phyloP scores from a whole-genome alignment of 2,329 filamentous ascomycete genomes.

The Dactylellina haptotyla region DNA sequence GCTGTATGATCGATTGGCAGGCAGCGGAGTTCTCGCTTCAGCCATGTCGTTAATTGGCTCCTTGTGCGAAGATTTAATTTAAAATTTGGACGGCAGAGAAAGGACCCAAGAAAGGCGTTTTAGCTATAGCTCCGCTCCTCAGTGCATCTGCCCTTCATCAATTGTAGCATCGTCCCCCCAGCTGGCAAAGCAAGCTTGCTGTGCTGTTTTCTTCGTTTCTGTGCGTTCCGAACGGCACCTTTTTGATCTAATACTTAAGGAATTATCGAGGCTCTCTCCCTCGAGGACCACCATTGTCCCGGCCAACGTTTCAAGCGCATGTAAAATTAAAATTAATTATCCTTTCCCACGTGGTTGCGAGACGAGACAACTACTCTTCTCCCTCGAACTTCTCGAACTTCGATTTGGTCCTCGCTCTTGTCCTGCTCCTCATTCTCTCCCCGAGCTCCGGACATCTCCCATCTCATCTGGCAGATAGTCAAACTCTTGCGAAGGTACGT shows the following conservation, averaged over 20 bases:
- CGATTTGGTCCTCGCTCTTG: too few species aligned
- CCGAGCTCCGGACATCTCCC: slow-evolving; percentile 17
- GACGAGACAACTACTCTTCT: neutral
- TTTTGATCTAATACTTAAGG: too few species aligned
- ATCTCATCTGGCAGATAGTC: neutral
- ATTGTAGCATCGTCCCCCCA: too few species aligned
- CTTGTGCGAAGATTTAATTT: neutral
- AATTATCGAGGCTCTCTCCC: too few species aligned
- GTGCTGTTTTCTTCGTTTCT: too few species aligned
- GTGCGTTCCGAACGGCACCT: too few species aligned
- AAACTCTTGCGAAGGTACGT: slow-evolving; percentile 24
- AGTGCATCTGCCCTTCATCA: neutral
- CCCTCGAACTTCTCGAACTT: neutral
- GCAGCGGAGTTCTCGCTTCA: slow-evolving; percentile 11
- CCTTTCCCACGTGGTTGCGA: slow-evolving; percentile 10
- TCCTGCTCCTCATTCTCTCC: too few species aligned
- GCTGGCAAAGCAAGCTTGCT: too few species aligned
- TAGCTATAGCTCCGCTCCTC: neutral
- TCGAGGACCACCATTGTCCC: too few species aligned
- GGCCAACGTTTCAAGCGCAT: neutral
- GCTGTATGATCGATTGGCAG: neutral
- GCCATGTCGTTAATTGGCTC: slow-evolving; percentile 8
- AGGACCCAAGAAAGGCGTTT: neutral
- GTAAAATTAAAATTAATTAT: too few species aligned
- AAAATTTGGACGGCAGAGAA: neutral